These are phyloP conservation scores for Monilinia aucupariae DNA, from an alignment of 2,329 filamentous ascomycete genomes.

Conservation along the genomic window DNA sequence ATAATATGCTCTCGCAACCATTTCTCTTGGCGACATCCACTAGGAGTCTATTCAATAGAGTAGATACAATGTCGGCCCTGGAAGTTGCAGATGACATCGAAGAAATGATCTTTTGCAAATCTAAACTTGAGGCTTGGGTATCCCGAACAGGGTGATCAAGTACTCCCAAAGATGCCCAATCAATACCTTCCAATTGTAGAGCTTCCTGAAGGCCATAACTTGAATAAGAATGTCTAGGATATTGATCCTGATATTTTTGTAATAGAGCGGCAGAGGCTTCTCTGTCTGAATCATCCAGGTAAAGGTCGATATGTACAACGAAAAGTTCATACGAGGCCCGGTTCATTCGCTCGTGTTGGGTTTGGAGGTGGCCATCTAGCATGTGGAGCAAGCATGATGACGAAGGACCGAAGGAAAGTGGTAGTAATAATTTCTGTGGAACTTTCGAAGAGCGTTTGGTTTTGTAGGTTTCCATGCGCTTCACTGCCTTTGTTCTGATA, in stretches of 20 bases:
- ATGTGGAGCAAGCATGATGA: slow-evolving; percentile 74
- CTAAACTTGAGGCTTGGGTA: slow-evolving; percentile 25
- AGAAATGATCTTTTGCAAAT: slow-evolving; percentile 44
- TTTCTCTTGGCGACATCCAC: slow-evolving; percentile 55
- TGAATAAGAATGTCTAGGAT: slow-evolving; percentile 61
- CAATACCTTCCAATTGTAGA: slow-evolving; percentile 46
- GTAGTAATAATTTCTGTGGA: slow-evolving; percentile 57
- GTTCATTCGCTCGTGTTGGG: slow-evolving; percentile 59
- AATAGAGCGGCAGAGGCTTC: slow-evolving; percentile 35
- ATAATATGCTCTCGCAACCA: slow-evolving; percentile 65
- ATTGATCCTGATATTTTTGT: slow-evolving; percentile 49
- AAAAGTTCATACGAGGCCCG: slow-evolving; percentile 63
- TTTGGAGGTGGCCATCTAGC: slow-evolving; percentile 62
- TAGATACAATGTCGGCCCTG: slow-evolving; percentile 63
- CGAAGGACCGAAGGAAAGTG: slow-evolving; percentile 76
- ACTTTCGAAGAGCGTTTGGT: slow-evolving; percentile 39
- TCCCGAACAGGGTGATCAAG: slow-evolving; percentile 17
- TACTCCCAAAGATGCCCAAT: slow-evolving; percentile 46
- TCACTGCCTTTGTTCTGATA: slow-evolving; percentile 71
- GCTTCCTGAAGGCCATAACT: slow-evolving; percentile 59
- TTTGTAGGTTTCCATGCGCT: slow-evolving; percentile 65
- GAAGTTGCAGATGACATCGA: slow-evolving; percentile 69
- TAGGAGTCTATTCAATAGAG: slow-evolving; percentile 68
- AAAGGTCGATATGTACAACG: slow-evolving; percentile 45
- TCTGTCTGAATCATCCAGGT: slow-evolving; percentile 30